Evolutionary conservation across 2,329 filamentous ascomycete species (phyloP), one percentile per base, ranked within the genome.

Genomic region (Sporothrix curviconia): DNA sequence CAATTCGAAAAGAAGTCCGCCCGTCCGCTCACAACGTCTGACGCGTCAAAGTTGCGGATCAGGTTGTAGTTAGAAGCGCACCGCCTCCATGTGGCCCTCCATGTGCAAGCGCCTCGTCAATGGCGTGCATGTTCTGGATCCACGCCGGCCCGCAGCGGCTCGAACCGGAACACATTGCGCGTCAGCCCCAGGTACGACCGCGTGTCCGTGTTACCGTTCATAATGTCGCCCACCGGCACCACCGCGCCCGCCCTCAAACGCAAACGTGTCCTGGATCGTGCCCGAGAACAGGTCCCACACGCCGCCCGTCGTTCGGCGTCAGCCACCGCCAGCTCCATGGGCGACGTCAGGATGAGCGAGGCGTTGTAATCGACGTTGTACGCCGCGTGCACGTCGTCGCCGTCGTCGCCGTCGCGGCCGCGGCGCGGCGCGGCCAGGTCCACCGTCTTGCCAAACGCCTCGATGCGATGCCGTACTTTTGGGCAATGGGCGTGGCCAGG

Each of bases 401-500:
- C 42, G 8, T 25, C 25, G n/a, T 19, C 15, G 2, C 25, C 22
- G 43, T 34, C 4, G n/a, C n/a, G 14, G 28, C 50, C 11, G 9
- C n/a, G 11, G 4, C 46, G 11, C 28, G 28, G 5, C 28, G 32
- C 46, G 3, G 28, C 14, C 6, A 32, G 7, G 15, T 51, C 44
- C 12, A 32, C 22, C 4, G 47, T 39, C 19, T 46, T 19, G 8
- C 70, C 74, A 47, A 82, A 84, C 0, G 81, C 79, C 57, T 78
- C 71, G 0, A 86, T 0, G 75, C 76, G 4, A 87, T 73, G 56
- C 78, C 76, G 67, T 85, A 77, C 62, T 82, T 83, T 9, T 74
- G 59, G 0, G 82, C 78, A 15, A 86, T 69, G 0, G 70, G 66
- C 0, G 69, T 64, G 0, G 83, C 75, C n/a, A 83, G 67, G 12